Evolutionary conservation across 148 eudicot genomes (phyloP).

Genomic region (Nepenthes mirabilis): DNA sequence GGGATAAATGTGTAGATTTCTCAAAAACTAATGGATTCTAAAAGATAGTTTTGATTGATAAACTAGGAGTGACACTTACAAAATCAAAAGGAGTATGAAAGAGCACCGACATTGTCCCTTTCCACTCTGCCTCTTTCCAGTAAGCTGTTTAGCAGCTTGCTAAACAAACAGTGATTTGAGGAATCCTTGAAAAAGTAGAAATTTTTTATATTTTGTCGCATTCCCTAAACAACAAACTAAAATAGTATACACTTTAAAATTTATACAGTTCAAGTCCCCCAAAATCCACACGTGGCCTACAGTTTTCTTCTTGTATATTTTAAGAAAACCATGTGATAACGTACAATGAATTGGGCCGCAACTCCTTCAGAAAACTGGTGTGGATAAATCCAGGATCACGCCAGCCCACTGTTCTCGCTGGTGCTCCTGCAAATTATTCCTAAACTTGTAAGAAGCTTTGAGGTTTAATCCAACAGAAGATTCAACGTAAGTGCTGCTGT

Average conservation of each 20-base stretch:
- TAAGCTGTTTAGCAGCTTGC: too few relatives aligned
- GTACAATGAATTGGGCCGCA: conserved; percentile 47
- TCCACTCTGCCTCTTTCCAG: too few relatives aligned
- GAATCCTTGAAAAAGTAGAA: too few relatives aligned
- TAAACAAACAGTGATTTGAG: too few relatives aligned
- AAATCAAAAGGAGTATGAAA: too few relatives aligned
- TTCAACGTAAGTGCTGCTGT: not conserved
- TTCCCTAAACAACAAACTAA: not conserved
- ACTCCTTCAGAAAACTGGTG: conserved; percentile 37
- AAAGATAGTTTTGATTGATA: too few relatives aligned
- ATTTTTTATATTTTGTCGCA: too few relatives aligned
- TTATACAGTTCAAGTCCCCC: not conserved
- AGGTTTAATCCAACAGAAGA: not conserved
- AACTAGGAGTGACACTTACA: too few relatives aligned
- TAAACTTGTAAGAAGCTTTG: not conserved
- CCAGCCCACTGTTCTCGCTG: conserved; percentile 14
- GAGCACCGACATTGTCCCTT: too few relatives aligned
- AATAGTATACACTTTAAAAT: not conserved
- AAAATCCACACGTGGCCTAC: too few relatives aligned
- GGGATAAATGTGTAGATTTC: too few relatives aligned
- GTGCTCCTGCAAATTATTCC: not conserved
- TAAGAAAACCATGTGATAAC: conserved; percentile 4
- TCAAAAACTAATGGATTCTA: too few relatives aligned
- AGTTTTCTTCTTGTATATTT: not conserved
- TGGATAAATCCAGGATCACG: conserved; percentile 55